phyloP scores from a whole-genome alignment of 228 moss, liverwort and hornwort species.

The Sphagnum fallax region DNA sequence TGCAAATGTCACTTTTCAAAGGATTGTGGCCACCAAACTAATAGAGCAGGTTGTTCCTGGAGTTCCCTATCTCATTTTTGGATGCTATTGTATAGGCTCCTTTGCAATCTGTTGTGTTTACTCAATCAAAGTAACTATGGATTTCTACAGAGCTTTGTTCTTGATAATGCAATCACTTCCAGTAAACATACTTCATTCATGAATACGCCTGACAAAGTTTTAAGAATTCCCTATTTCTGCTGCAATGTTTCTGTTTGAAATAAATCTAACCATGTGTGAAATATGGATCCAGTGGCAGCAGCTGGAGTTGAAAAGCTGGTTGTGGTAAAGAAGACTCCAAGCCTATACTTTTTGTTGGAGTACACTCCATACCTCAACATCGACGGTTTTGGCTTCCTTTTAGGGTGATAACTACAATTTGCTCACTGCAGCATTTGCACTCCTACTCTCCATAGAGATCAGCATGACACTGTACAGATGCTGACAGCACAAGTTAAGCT shows the following conservation, averaged over 20 bases:
- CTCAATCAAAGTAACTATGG: neutral
- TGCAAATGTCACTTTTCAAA: neutral
- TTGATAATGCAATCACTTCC: neutral
- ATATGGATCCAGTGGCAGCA: conserved; percentile 8
- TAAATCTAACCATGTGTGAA: too few species aligned
- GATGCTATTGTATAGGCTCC: conserved; percentile 19
- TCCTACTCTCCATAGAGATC: too few species aligned
- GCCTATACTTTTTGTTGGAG: too few species aligned
- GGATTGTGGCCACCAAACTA: too few species aligned
- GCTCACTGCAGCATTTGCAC: too few species aligned
- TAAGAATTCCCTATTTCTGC: too few species aligned
- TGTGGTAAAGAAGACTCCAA: conserved; percentile 6
- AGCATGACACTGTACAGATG: too few species aligned
- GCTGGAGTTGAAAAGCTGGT: conserved; percentile 15
- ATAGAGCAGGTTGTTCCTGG: conserved; percentile 10
- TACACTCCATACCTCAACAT: too few species aligned
- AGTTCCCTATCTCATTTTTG: conserved; percentile 19
- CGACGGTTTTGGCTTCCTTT: too few species aligned
- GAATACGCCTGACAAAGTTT: neutral
- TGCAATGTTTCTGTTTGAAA: too few species aligned
- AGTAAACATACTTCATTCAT: neutral
- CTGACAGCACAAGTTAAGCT: too few species aligned
- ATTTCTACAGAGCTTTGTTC: neutral
- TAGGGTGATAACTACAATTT: too few species aligned
- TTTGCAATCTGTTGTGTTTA: conserved; percentile 28